Evolutionary conservation across 345 rosid species (phyloP), one percentile per base, ranked within the genome.

Genomic region (Adansonia digitata): DNA sequence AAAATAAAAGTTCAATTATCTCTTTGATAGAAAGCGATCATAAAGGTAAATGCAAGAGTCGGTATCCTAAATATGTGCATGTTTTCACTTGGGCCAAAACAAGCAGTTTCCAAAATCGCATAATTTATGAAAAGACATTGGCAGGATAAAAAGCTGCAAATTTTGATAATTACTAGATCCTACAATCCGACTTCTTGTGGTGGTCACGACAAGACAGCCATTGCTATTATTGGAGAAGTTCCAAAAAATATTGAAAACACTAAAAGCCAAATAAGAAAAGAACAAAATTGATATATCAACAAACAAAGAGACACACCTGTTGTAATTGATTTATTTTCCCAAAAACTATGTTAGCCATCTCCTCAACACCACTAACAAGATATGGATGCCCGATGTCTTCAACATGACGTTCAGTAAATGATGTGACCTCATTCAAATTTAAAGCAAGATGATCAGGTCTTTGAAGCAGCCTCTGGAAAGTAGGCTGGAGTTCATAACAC

Each of bases 401-500:
- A 53, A 93, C 97, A 11, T 52, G 65, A 24, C 98, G 95, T n/a
- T 95, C 99, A 5, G 97, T 95, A 60, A 69, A 80, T 0, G 91
- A 69, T 7, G 91, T 79, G 81, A 66, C 79, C 86, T 93, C 99
- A 56, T 69, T 83, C 75, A 89, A 71, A 72, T 89, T 89, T 51
- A 95, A 84, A 0, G 88, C 91, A 43, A 95, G 96, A 53, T 20
- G 85, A 77, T 90, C 99, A 12, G 99, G 96, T 77, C 98, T 87
- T 80, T 90, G 85, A 40, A 95, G 96, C 83, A 93, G 81, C 29
- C 81, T 85, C 42, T 80, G 92, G 77, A 93, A 95, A 62, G 99
- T 95, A 60, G 98, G 99, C 81, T 93, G 99, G 78, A 95, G 82
- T 69, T 95, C 98, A 46, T 93, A 95, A 85, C 99, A 95, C 64